Evolutionary conservation across 768 basidiomycete genomes (phyloP), one percentile per base, ranked within the genome.

Genomic region (Glaciozyma antarctica): DNA sequence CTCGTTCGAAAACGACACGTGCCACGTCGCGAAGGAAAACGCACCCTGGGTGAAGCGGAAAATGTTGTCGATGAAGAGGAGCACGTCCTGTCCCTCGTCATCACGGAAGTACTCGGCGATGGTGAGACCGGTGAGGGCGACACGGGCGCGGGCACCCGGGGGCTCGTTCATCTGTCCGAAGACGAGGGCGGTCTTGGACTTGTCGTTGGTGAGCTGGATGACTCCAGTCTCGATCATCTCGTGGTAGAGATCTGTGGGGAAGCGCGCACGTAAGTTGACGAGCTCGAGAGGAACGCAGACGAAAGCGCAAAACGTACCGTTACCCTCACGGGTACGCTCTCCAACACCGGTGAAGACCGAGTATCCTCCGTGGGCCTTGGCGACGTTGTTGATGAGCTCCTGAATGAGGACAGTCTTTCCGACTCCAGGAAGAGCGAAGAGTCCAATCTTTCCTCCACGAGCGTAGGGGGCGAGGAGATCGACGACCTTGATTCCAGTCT

Each of bases 131-230:
- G 95, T 98, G 75, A 99, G 86, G 71, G 95, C 95, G 75, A 99
- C 95, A 88, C 95, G 95, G 76, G 95, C 95, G 85, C 95, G 93
- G 73, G 95, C 95, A 85, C 95, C 95, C 75, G 95, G 95, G 78
- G 95, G 95, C 83, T 99, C 95, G 82, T 99, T 99, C 95, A 99
- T 99, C 81, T 99, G 95, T 83, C 95, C 95, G 82, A 99, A 99
- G 74, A 99, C 95, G 71, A 99, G 86, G 75, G 95, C 94, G 80
- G 97, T 95, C 85, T 99, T 99, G 78, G 95, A 99, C 69, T 74
- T 74, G 80, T 98, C 93, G 79, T 94, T 95, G 77, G 97, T 85
- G 76, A 98, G 86, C 81, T 98, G 94, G 84, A 99, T 99, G 84
- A 99, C 95, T 86, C 95, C 95, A 64, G 95, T 99, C 79, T 99